These are phyloP conservation scores for Russula sp. DNA, from an alignment of 768 basidiomycete species.

Conservation along the genomic window DNA sequence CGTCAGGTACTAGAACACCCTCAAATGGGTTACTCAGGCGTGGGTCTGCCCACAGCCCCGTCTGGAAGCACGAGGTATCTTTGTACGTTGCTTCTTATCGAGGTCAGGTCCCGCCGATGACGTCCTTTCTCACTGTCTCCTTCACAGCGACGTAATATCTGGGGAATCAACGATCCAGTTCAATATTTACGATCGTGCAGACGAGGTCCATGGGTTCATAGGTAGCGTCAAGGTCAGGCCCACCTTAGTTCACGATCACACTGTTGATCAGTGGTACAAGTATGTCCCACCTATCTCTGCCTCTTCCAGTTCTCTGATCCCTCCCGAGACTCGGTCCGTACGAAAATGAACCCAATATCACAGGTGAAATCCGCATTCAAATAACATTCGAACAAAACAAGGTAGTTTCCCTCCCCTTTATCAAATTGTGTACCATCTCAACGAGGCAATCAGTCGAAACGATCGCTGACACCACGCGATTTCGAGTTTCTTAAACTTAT, in stretches of 20 bases:
- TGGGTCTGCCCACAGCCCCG: conserved; percentile 78
- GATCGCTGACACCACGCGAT: conserved; percentile 86
- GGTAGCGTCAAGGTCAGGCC: conserved; percentile 92
- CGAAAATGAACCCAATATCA: conserved; percentile 72
- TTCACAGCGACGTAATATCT: conserved; percentile 85
- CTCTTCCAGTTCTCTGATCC: conserved; percentile 7
- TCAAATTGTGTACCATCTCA: not conserved
- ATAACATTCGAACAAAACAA: conserved; percentile 90
- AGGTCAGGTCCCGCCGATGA: conserved; percentile 11
- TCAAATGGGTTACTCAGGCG: conserved; percentile 49
- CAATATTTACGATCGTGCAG: conserved; percentile 88
- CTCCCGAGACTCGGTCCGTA: conserved; percentile 61
- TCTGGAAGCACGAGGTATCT: conserved; percentile 98
- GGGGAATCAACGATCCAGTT: conserved; percentile 79
- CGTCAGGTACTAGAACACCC: conserved; percentile 34
- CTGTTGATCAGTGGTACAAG: conserved; percentile 97
- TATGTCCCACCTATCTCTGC: conserved; percentile 44
- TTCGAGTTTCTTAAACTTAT: conserved; percentile 99
- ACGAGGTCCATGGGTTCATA: conserved; percentile 81
- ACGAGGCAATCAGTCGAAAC: conserved; percentile 58
- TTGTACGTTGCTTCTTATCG: conserved; percentile 65
- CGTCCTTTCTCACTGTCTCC: conserved; percentile 18
- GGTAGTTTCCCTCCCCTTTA: conserved; percentile 47
- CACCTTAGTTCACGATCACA: conserved; percentile 85
- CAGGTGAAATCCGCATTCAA: conserved; percentile 92